Evolutionary conservation across 2,329 filamentous ascomycete genomes (phyloP), one percentile per base, ranked within the genome.

Genomic region (Xylariaceae sp.): DNA sequence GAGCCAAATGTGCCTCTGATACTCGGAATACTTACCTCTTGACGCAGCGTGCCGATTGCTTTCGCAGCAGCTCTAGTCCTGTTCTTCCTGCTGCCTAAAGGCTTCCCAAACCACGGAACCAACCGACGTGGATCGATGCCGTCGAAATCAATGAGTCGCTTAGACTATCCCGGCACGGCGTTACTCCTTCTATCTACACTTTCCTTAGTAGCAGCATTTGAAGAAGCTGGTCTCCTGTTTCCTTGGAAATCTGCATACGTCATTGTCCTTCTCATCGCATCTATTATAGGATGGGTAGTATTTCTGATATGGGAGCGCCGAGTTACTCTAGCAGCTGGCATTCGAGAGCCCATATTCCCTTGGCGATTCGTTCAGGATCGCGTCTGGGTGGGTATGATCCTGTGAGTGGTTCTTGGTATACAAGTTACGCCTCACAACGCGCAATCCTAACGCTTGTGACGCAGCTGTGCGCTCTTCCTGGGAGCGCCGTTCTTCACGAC

Each of bases 211-310:
- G 47, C 42, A 15, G 32, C 42, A 5, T 41, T 49, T 6, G 35
- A 40, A 41, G 33, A 49, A 41, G 47, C 42, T 3, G 48, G 45
- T n/a, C 12, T 36, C 11, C 30, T 19, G 33, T 47, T 18, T 11
- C 45, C 45, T 11, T 47, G 45, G 45, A 40, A 30, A 27, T 47
- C 45, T 22, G 35, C 36, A 11, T 42, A 27, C n/a, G 45, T 47
- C 6, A 47, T 47, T 11, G 22, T 30, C 7, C 27, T 47, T 7
- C 9, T 42, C 12, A 47, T 31, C n/a, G 38, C 19, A 18, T 32
- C 38, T 42, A 39, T 19, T 3, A 6, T 42, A 6, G 30, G 38
- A 11, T 47, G 45, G 45, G 32, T 42, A 6, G 39, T 17, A 6
- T 35, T 47, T 30, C 39, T 47, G 5, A 7, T 38, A 6, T 47